phyloP scores from a whole-genome alignment of 495 filamentous ascomycete genomes.

The Sabuloglossum arenarium region DNA sequence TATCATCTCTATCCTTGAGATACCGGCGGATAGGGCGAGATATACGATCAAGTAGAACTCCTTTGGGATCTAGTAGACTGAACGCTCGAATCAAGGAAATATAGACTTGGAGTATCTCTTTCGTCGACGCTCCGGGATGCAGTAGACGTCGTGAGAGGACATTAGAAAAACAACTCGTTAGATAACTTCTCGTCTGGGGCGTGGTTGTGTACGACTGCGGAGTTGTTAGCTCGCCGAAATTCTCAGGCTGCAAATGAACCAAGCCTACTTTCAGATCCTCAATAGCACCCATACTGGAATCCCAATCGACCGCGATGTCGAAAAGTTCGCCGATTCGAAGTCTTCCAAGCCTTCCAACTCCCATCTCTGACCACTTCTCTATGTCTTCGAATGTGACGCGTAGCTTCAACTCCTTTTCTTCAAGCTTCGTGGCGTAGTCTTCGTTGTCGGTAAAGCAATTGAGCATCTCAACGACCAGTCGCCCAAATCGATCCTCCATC shows the following conservation, averaged over 20 bases:
- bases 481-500: slow-evolving; percentile 50
- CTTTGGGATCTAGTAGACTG: slow-evolving; percentile 71
- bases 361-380: slow-evolving; percentile 65
- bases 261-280: slow-evolving; percentile 42
- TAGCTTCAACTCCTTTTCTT: not conserved
- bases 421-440: slow-evolving; percentile 11
- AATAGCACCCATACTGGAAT: slow-evolving; percentile 56
- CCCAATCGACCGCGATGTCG: slow-evolving; percentile 74
- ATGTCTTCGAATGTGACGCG: slow-evolving; percentile 35
- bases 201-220: slow-evolving; percentile 28
- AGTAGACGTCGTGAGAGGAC: slow-evolving; percentile 52
- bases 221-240: not conserved
- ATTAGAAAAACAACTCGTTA: slow-evolving; percentile 51
- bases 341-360: slow-evolving; percentile 52
- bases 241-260: not conserved
- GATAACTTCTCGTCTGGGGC: slow-evolving; percentile 31
- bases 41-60: slow-evolving; percentile 73
- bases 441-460: slow-evolving; percentile 19
- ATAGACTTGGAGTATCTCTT: slow-evolving; percentile 75
- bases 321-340: slow-evolving; percentile 70
- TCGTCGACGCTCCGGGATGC: slow-evolving; percentile 74
- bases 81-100: slow-evolving; percentile 85
- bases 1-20: slow-evolving; percentile 83
- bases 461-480: slow-evolving; percentile 42
- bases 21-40: slow-evolving; percentile 69